A percentile compares a stretch with the other conserved stretches of the same genome.
Conservation (phyloP, 2,329 filamentous ascomycete genomes). For the Cladosporium colombiae region DNA sequence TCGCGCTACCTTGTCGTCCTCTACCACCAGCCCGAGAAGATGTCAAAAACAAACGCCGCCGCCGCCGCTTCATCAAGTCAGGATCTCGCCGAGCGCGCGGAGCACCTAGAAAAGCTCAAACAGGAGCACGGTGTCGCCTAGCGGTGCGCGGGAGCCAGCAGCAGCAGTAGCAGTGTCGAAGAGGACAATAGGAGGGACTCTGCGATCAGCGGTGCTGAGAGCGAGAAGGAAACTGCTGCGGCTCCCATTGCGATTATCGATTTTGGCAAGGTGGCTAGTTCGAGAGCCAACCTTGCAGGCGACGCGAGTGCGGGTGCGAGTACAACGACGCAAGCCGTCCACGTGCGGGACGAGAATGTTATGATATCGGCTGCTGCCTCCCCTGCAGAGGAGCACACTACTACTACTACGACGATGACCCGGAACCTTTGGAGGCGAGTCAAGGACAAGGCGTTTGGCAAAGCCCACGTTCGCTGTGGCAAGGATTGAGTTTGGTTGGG, state of each 20-base stretch:
- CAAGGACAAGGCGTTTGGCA: conserved; percentile 20
- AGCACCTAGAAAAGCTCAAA: conserved; percentile 98
- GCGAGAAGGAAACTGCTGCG: conserved; percentile 14
- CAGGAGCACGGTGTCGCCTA: conserved; percentile 98
- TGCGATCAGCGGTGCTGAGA: conserved; percentile 27
- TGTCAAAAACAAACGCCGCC: conserved; percentile 63
- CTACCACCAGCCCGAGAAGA: conserved; percentile 77
- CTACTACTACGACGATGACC: background rate
- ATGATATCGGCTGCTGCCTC: conserved; percentile 11
- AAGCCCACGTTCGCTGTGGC: conserved; percentile 20
- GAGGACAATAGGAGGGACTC: conserved; percentile 33
- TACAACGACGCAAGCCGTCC: conserved; percentile 8
- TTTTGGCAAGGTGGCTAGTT: conserved; percentile 13
- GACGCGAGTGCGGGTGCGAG: background rate
- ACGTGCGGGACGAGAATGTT: conserved; percentile 15
- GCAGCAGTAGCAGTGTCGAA: conserved; percentile 14
- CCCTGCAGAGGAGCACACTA: background rate
- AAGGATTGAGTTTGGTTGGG: conserved; percentile 16
- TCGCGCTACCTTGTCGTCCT: conserved; percentile 94
- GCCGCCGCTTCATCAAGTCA: conserved; percentile 26
- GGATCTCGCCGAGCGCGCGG: conserved; percentile 88
- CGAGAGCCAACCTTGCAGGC: background rate
- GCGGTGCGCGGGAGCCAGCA: conserved; percentile 36
- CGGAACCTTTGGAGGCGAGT: conserved; percentile 16
- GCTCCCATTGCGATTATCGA: conserved; percentile 20